Conservation (phyloP, 345 rosid species). For the Euphorbia tirucalli region DNA sequence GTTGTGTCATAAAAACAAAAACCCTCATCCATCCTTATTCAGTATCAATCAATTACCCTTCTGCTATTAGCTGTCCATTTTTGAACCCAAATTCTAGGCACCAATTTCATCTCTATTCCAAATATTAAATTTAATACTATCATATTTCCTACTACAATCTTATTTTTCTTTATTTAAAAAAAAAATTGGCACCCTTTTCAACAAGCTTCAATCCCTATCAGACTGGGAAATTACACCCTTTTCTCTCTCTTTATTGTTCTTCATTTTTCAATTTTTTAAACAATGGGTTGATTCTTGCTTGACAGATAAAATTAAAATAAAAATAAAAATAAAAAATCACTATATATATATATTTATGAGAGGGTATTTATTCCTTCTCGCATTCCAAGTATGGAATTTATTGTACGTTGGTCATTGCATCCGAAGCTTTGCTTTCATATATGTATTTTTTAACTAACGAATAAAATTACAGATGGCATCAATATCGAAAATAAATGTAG, state of each 20-base stretch:
- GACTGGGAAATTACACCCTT: background rate
- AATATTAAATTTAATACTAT: too few relatives aligned
- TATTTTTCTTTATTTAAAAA: background rate
- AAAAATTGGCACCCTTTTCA: slow-evolving; percentile 23
- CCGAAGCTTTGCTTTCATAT: background rate
- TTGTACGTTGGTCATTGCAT: background rate
- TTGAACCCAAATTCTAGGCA: slow-evolving; percentile 31
- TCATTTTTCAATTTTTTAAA: background rate
- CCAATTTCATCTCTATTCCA: background rate
- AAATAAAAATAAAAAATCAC: background rate
- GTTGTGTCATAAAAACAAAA: background rate
- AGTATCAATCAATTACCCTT: background rate
- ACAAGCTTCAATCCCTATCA: slow-evolving; percentile 29
- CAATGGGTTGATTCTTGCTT: background rate
- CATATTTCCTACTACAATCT: too few relatives aligned
- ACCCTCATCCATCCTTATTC: background rate
- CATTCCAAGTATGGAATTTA: background rate
- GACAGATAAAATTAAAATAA: background rate
- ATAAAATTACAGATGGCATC: background rate
- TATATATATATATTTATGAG: background rate
- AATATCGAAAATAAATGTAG: background rate
- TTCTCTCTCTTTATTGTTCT: background rate
- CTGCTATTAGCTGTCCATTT: slow-evolving; percentile 7
- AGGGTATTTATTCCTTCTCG: slow-evolving; percentile 25
- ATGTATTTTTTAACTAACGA: too few relatives aligned